A percentile compares a stretch with the other conserved stretches of the same genome.
Evolutionary conservation across 768 basidiomycete species (phyloP).

Genomic region (Psilocybe tampanensis): DNA sequence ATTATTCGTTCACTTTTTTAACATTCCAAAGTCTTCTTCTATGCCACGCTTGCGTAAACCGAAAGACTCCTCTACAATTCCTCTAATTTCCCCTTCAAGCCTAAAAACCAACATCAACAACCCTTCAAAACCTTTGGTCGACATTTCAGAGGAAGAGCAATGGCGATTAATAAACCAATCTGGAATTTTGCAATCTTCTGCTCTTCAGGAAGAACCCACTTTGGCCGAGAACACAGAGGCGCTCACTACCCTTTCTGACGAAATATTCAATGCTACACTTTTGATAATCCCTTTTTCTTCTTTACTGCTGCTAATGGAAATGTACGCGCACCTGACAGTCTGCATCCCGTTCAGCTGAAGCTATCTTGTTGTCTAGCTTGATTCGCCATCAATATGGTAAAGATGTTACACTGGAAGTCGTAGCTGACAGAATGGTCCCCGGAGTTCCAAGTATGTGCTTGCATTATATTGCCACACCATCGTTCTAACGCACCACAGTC

Average conservation of each 20-base stretch:
- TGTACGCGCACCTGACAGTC: conserved; percentile 45
- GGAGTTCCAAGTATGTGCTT: conserved; percentile 70
- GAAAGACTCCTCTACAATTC: conserved; percentile 11
- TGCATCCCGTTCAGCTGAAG: conserved; percentile 3
- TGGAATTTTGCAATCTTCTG: conserved; percentile 49
- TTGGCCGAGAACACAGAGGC: conserved; percentile 34
- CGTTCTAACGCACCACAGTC: conserved; percentile 42
- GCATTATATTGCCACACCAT: background rate
- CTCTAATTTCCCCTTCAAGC: conserved; percentile 19
- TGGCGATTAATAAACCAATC: conserved; percentile 74
- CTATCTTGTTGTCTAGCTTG: conserved; percentile 46
- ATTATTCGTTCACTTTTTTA: no score
- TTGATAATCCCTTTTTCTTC: conserved; percentile 77
- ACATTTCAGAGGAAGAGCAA: conserved; percentile 76
- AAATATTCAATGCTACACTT: conserved; percentile 67
- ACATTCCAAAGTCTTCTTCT: no score
- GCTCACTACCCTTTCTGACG: conserved; percentile 50
- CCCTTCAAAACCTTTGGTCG: conserved; percentile 34
- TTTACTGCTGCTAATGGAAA: conserved; percentile 80
- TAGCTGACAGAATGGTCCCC: conserved; percentile 60
- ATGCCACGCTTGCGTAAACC: conserved; percentile 32
- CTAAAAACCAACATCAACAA: background rate
- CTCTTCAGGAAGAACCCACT: conserved; percentile 8
- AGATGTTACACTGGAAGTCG: conserved; percentile 45
- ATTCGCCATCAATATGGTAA: conserved; percentile 80